Evolutionary conservation across 257 asterid genomes (phyloP).

Genomic region (Capsicum chinense): DNA sequence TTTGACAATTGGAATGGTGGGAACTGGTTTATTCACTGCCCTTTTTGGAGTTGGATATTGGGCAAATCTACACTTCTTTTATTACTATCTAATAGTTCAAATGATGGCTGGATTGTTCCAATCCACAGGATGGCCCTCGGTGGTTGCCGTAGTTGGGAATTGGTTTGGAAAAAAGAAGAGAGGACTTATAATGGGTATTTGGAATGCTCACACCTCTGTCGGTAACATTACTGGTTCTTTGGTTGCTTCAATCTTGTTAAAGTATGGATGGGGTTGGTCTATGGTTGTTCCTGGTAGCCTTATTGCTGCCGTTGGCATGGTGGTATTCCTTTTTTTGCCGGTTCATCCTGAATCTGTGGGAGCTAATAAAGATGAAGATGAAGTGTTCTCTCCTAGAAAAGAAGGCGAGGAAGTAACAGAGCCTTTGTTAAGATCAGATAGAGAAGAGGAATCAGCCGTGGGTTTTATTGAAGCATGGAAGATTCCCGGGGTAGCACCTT

Average conservation of each 20-base stretch:
- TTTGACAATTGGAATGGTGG: slow-evolving; percentile 86
- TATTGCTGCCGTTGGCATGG: slow-evolving; percentile 59
- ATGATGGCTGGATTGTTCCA: slow-evolving; percentile 96
- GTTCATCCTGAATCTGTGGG: slow-evolving; percentile 77
- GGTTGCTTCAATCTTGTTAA: slow-evolving; percentile 78
- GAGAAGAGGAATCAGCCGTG: slow-evolving; percentile 56
- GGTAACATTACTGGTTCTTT: slow-evolving; percentile 89
- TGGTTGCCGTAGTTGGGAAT: slow-evolving; percentile 93
- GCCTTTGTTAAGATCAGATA: slow-evolving; percentile 54
- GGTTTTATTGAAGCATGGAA: slow-evolving; percentile 92
- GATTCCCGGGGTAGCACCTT: slow-evolving; percentile 93
- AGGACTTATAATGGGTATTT: slow-evolving; percentile 97
- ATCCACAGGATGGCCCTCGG: slow-evolving; percentile 99
- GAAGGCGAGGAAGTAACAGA: slow-evolving; percentile 56
- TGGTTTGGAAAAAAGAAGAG: slow-evolving; percentile 97
- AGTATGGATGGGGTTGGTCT: slow-evolving; percentile 99
- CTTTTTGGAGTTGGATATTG: slow-evolving; percentile 91
- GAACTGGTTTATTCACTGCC: slow-evolving; percentile 93
- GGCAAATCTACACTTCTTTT: slow-evolving; percentile 72
- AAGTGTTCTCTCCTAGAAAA: slow-evolving; percentile 47
- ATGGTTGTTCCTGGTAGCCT: slow-evolving; percentile 79
- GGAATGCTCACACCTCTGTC: slow-evolving; percentile 97
- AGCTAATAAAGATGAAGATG: slow-evolving; percentile 52
- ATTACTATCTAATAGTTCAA: slow-evolving; percentile 74
- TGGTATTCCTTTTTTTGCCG: slow-evolving; percentile 75